Percentiles rank a stretch among this genome's conserved stretches.
Evolutionary conservation across 257 asterid genomes (phyloP).

Genomic region (Plantago major): DNA sequence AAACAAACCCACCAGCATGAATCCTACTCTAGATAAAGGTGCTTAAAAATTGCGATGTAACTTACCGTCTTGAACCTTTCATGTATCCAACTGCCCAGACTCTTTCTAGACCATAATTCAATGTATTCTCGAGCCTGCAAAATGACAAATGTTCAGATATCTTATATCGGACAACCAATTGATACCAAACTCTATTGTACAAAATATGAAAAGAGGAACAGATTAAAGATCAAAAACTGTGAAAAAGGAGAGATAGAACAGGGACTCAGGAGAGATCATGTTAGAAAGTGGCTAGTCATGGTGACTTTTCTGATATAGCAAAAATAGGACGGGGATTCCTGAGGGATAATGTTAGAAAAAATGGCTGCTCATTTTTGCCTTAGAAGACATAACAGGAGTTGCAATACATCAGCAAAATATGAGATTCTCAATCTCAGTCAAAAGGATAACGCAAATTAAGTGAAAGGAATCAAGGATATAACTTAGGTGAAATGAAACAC

Average conservation of each 20-base stretch:
- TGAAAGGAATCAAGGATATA: too few species aligned
- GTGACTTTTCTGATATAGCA: neutral
- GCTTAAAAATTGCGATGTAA: slow-evolving; percentile 13
- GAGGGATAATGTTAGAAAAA: too few species aligned
- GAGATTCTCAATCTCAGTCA: too few species aligned
- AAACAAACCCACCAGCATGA: neutral
- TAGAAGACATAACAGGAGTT: too few species aligned
- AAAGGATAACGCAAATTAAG: too few species aligned
- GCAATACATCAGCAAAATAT: too few species aligned
- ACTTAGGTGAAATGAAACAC: too few species aligned
- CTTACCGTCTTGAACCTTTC: slow-evolving; percentile 93
- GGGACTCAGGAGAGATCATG: neutral
- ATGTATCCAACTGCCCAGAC: slow-evolving; percentile 97
- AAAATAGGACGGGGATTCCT: neutral
- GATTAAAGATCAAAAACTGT: neutral
- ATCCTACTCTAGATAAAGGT: slow-evolving; percentile 4
- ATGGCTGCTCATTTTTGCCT: too few species aligned
- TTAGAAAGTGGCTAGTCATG: neutral
- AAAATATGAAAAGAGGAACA: too few species aligned
- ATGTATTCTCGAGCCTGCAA: slow-evolving; percentile 94
- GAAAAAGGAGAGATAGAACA: neutral
- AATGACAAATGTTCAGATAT: slow-evolving; percentile 21
- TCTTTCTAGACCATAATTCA: slow-evolving; percentile 97
- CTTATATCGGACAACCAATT: slow-evolving; percentile 8
- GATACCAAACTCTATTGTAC: slow-evolving; percentile 3